phyloP scores from a whole-genome alignment of 1,284 basidiomycete genomes.

The Boletus semigastroideus region DNA sequence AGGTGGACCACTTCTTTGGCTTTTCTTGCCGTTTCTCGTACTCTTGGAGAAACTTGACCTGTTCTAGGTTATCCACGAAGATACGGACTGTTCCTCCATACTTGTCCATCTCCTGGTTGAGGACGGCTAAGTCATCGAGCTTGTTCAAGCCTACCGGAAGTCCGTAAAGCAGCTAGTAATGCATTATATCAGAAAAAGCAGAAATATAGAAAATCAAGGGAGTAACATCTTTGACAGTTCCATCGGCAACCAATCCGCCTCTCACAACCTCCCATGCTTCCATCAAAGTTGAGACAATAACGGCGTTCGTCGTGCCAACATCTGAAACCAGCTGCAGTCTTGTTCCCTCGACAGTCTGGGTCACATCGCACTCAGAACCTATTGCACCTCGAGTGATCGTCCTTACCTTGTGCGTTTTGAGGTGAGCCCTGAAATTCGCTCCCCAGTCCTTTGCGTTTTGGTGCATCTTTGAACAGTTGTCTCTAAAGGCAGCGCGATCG shows the following conservation, averaged over 20 bases:
- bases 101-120: slow-evolving; percentile 55
- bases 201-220: background rate
- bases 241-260: slow-evolving; percentile 69
- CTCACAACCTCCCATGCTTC: slow-evolving; percentile 76
- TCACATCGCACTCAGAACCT: slow-evolving; percentile 8
- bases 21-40: slow-evolving; percentile 46
- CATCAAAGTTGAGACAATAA: slow-evolving; percentile 78
- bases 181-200: slow-evolving; percentile 4
- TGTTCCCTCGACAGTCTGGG: slow-evolving; percentile 72
- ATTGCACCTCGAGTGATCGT: background rate
- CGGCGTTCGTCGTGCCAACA: slow-evolving; percentile 52
- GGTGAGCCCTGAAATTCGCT: slow-evolving; percentile 74
- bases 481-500: slow-evolving; percentile 66
- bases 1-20: slow-evolving; percentile 65
- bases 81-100: slow-evolving; percentile 61
- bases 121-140: slow-evolving; percentile 63
- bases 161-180: slow-evolving; percentile 72
- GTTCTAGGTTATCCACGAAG: slow-evolving; percentile 75
- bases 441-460: slow-evolving; percentile 61
- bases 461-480: slow-evolving; percentile 76
- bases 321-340: slow-evolving; percentile 63
- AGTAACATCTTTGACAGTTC: slow-evolving; percentile 71
- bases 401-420: slow-evolving; percentile 79
- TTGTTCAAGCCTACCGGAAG: slow-evolving; percentile 72
- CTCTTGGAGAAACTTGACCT: slow-evolving; percentile 63